Base-by-base conservation (phyloP, 2,329 filamentous ascomycete genomes). In the Leptographium wingfieldii region DNA sequence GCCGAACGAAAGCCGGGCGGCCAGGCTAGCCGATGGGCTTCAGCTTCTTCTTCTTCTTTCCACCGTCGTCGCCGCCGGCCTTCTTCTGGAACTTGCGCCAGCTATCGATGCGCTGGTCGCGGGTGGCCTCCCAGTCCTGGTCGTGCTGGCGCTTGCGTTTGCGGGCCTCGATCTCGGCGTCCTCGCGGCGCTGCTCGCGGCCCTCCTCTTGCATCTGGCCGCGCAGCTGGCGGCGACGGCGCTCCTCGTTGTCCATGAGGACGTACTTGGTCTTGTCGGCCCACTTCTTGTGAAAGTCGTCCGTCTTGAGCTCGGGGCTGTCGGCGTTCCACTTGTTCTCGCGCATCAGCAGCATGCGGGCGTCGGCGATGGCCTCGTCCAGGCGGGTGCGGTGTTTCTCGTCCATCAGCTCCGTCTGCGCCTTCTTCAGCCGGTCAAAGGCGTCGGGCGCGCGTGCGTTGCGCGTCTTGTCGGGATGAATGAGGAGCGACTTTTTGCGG, bases 131-230 rank as follows among this genome's bases (percentile, higher is more conserved):
- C 94, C 94, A 99, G 64, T 92, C 88, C 75, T 94, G 85, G 65
- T 97, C 91, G 72, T 94, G 90, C 70, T 97, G 91, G 62, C 94
- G 81, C 81, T 92, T 92, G 66, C 88, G 81, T 76, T 92, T 92
- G 68, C 89, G 78, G 66, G 81, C 82, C 68, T 92, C 90, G 11
- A 88, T 63, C 74, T 96, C 92, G 67, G 91, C 88, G 27, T 99
- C 94, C 68, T 85, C 85, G 71, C 87, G 88, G 69, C 85, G 83
- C 80, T 95, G 86, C 76, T 94, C 87, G 59, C 94, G 80, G 7
- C 94, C 94, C 73, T 99, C 92, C 73, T 99, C 94, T 73, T 95
- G 90, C 86, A 99, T 87, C 77, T 94, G 88, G 49, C 89, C 94
- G 76, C 95, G 95, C 71, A 92, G 73, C 79, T 96, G 92, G 65